Evolutionary conservation across 345 rosid species (phyloP).

Genomic region (Brassica juncea): DNA sequence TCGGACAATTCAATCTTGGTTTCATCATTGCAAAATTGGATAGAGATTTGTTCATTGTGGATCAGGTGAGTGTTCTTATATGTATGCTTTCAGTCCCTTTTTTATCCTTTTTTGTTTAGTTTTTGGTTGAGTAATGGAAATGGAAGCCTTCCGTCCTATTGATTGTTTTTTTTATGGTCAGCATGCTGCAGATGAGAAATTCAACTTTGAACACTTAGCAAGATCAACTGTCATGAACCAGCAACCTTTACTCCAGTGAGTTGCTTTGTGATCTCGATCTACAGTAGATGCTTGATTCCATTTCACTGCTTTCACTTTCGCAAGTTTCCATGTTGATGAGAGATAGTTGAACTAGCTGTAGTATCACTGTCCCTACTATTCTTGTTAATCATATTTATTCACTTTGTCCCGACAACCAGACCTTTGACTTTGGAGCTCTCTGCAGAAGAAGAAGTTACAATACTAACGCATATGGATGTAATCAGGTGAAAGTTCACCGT

Average conservation of each 20-base stretch:
- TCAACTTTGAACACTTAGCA: conserved; percentile 83
- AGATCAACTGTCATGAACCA: conserved; percentile 88
- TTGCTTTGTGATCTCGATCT: conserved; percentile 35
- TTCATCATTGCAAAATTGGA: conserved; percentile 91
- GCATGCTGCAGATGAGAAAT: conserved; percentile 99
- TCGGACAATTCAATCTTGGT: conserved; percentile 98
- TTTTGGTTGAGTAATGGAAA: background rate
- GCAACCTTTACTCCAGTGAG: conserved; percentile 93
- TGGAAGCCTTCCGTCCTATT: conserved; percentile 13
- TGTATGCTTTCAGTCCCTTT: conserved; percentile 11
- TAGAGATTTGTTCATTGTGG: conserved; percentile 90
- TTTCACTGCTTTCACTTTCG: conserved; percentile 17
- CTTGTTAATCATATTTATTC: background rate
- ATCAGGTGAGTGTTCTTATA: conserved; percentile 64
- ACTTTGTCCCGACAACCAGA: conserved; percentile 39
- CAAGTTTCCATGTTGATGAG: conserved; percentile 9
- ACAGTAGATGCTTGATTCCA: conserved; percentile 6
- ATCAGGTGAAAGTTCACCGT: conserved; percentile 60
- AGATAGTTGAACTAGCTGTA: background rate
- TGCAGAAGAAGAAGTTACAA: conserved; percentile 88
- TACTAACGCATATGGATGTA: conserved; percentile 81
- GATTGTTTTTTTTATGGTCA: conserved; percentile 44
- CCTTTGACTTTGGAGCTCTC: conserved; percentile 86
- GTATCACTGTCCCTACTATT: background rate
- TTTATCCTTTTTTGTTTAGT: conserved; percentile 11